Percentiles rank a stretch among this genome's conserved stretches.
Conservation (phyloP, 306 rosid species). For the Ormosia semicastrata region DNA sequence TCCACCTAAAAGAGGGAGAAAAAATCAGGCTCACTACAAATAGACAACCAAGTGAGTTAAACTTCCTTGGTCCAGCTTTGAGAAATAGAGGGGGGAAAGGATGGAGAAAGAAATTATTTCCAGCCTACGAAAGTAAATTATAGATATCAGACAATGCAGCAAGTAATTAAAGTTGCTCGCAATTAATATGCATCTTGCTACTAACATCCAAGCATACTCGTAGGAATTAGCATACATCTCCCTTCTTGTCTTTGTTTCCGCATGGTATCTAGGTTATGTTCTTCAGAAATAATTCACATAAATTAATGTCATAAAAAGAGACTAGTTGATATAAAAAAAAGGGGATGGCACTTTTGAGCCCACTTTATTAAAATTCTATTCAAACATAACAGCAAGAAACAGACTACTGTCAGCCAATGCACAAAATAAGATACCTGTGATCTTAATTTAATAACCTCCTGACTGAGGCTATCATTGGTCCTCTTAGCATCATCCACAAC, state of each 20-base stretch:
- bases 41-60: constrained; percentile 20
- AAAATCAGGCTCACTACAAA: constrained; percentile 28
- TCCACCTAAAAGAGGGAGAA: constrained; percentile 61
- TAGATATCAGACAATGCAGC: neutral
- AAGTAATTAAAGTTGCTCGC: constrained; percentile 5
- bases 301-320: neutral
- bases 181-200: constrained; percentile 11
- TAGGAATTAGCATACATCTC: neutral
- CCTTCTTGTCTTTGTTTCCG: neutral
- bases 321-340: neutral
- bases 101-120: neutral
- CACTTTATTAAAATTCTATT: neutral
- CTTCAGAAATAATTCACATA: constrained; percentile 5
- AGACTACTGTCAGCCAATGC: neutral
- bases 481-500: constrained; percentile 85
- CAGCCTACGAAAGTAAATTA: constrained; percentile 3
- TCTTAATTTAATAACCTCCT: constrained; percentile 91
- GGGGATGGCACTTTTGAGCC: neutral
- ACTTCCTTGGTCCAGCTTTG: neutral
- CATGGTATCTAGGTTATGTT: constrained; percentile 14
- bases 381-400: constrained; percentile 19
- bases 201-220: neutral
- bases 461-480: constrained; percentile 87
- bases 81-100: neutral
- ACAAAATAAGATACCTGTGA: constrained; percentile 62